Percentiles rank a stretch among this genome's conserved stretches.
These are phyloP conservation scores for Dioszegia hungarica DNA, from an alignment of 768 basidiomycete genomes.

Conservation along the genomic window DNA sequence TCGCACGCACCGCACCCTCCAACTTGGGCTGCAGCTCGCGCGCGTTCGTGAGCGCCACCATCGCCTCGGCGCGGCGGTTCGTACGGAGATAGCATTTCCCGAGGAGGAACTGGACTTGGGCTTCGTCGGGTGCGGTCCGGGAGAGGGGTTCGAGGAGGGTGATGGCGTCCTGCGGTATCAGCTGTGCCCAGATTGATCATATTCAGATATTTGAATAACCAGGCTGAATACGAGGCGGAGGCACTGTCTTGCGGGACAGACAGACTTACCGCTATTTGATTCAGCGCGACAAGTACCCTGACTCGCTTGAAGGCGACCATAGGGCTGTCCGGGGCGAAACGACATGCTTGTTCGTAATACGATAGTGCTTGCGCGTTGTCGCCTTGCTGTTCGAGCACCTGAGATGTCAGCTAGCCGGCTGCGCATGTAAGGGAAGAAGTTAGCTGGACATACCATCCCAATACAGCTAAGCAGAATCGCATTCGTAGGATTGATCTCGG, in stretches of 20 bases:
- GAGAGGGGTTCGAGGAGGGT: slow-evolving; percentile 73
- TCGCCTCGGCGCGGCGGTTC: slow-evolving; percentile 72
- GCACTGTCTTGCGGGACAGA: no score
- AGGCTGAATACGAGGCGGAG: no score
- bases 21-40: slow-evolving; percentile 93
- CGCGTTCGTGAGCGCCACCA: slow-evolving; percentile 79
- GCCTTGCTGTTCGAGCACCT: slow-evolving; percentile 85
- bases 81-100: slow-evolving; percentile 82
- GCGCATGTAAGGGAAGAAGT: no score
- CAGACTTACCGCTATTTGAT: slow-evolving; percentile 69
- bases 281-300: slow-evolving; percentile 79
- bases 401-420: slow-evolving; percentile 7
- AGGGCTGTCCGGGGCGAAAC: slow-evolving; percentile 77
- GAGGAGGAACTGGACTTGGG: slow-evolving; percentile 93
- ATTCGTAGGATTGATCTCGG: slow-evolving; percentile 87
- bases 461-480: slow-evolving; percentile 94
- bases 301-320: slow-evolving; percentile 91
- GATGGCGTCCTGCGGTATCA: slow-evolving; percentile 64
- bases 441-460: slow-evolving; percentile 69
- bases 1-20: slow-evolving; percentile 57
- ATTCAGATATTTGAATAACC: no score
- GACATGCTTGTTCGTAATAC: slow-evolving; percentile 75
- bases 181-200: no score
- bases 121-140: slow-evolving; percentile 83
- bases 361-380: slow-evolving; percentile 69